Base-by-base conservation (phyloP, 441 rosid species). In the Theobroma grandiflorum region DNA sequence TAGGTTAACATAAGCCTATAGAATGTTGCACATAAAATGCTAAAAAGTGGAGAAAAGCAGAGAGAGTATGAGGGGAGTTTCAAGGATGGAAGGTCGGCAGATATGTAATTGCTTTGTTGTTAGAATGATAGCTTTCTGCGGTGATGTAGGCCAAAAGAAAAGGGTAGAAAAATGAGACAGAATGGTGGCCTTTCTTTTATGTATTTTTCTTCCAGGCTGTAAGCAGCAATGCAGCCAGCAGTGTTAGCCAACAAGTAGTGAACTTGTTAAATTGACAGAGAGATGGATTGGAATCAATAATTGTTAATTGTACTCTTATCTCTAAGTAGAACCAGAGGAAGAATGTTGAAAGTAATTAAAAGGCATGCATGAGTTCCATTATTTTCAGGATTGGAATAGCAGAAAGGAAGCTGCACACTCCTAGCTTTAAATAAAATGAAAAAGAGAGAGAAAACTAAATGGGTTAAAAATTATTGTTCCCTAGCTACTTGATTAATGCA, bases 141-240 rank as follows among this genome's bases (percentile, higher is more conserved):
- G 82, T 75, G 85, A 78, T 78, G 55, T 42, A 61, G 33, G 75
- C 71, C 79, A 58, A 82, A 58, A 78, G 14, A 58, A 77, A 73
- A 16, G 75, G 67, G 49, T 65, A 40, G 22, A 9, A 33, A 26
- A 50, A 33, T 18, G 42, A 72, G 75, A 47, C 58, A 49, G 7
- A 69, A 26, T 47, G 74, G 58, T 69, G 74, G 58, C 77, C 42
- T 71, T 47, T 59, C 31, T 26, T 26, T 26, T 26, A 26, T 59
- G 26, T 50, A 4, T 5, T 45, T 38, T 67, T 12, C 40, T 47
- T 76, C 61, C 70, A 73, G 74, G 53, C 81, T 64, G 84, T 81
- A 69, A 14, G 76, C 49, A 69, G 16, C 33, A 31, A 33, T 35
- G 6, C 49, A 3, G 45, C 77, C 59, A 61, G n/a, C 15, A 59